Base-by-base conservation (phyloP, 2,329 filamentous ascomycete genomes). In the Penicillium sp. region DNA sequence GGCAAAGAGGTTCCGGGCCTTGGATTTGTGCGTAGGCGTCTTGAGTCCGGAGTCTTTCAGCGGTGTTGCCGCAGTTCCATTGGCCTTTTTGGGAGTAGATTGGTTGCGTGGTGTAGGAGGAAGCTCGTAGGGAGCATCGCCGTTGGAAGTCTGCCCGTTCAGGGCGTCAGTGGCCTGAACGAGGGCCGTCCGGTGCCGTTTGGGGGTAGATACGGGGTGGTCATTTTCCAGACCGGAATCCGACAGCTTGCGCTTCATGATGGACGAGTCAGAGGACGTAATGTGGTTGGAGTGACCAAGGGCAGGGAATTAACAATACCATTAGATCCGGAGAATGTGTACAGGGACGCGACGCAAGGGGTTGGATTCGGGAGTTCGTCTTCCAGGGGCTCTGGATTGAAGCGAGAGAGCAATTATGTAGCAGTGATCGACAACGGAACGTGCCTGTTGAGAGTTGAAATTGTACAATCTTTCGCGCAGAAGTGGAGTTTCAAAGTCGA, bases 221-320 rank as follows among this genome's bases (percentile, higher is more conserved):
- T 64, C 61, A 42, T 68, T 62, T 35, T 65, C 64, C 34, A 58
- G 56, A 37, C 57, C 57, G 43, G 64, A 60, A 52, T 68, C 63
- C 52, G 67, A 61, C 52, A 67, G 67, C 56, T 70, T 71, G 49
- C 69, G 69, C 63, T 72, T 72, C 69, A 71, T 72, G 40, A 40
- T 47, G 42, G 38, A 38, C 43, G 32, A 55, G 50, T 59, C 49
- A 55, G 56, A 44, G 41, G 24, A 39, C 34, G 40, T 31, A 36
- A 14, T 26, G 29, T 45, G 41, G 43, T 51, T 44, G 42, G 42
- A 51, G 34, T 53, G 42, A 51, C 46, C 42, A 54, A 50, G 48
- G 47, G 51, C 31, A 56, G 54, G 52, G 47, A 54, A 51, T 43
- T 46, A 58, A 57, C 54, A 56, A 44, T 66, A 67, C 64, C 64